phyloP scores from a whole-genome alignment of 257 asterid genomes.

The Forsythia suspensa region DNA sequence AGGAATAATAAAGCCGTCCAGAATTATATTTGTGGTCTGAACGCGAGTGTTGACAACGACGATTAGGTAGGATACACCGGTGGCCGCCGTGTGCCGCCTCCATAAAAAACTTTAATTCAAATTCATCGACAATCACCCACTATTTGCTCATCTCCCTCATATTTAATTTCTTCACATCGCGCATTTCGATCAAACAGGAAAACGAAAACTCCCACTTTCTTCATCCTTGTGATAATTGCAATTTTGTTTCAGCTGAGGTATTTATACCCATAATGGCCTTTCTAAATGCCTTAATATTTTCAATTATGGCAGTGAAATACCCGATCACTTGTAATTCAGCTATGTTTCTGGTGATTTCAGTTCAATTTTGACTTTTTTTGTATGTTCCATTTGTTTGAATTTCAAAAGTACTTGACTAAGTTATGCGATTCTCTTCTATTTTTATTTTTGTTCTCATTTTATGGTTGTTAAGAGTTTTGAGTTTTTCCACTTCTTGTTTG shows the following conservation, averaged over 20 bases:
- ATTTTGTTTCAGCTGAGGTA: slow-evolving; percentile 12
- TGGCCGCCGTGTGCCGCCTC: slow-evolving; percentile 29
- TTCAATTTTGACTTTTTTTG: not conserved
- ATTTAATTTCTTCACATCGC: slow-evolving; percentile 13
- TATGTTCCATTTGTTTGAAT: not conserved
- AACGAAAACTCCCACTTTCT: not conserved
- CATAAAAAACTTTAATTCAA: not conserved
- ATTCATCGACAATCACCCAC: not conserved
- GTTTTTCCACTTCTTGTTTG: not conserved
- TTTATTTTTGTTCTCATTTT: not conserved
- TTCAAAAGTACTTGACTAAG: not conserved
- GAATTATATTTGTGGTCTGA: slow-evolving; percentile 12
- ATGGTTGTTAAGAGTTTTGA: not conserved
- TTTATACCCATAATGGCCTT: not conserved
- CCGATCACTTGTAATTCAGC: slow-evolving; percentile 1
- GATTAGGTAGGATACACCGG: slow-evolving; percentile 24
- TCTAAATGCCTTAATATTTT: not conserved
- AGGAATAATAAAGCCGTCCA: not conserved
- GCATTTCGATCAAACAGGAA: slow-evolving; percentile 28
- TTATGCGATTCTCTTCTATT: not conserved
- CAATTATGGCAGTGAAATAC: not conserved
- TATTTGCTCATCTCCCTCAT: not conserved
- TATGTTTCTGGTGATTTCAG: not conserved
- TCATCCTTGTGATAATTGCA: slow-evolving; percentile 6
- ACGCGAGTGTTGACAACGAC: slow-evolving; percentile 35